These are phyloP conservation scores for Porphyrellus cyaneotinctus DNA, from an alignment of 768 basidiomycete species.

Conservation along the genomic window DNA sequence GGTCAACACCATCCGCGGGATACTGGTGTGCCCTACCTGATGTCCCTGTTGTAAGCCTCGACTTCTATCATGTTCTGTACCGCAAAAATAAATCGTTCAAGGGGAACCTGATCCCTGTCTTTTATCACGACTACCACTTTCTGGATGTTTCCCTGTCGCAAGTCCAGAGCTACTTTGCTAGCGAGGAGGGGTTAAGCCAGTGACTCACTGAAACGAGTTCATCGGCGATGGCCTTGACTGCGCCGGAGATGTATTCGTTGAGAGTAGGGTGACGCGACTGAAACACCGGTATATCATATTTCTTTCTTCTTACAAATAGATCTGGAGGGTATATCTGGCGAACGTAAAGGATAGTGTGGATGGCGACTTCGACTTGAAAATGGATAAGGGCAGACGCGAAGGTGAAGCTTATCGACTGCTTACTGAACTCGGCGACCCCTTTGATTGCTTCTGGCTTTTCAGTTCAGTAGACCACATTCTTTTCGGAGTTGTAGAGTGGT, in stretches of 20 bases:
- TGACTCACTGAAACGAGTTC: slow-evolving; percentile 61
- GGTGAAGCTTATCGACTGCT: slow-evolving; percentile 19
- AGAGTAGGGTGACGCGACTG: slow-evolving; percentile 91
- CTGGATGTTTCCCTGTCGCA: slow-evolving; percentile 64
- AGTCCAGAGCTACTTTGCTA: not conserved
- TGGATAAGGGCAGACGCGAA: slow-evolving; percentile 4
- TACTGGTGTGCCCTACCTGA: slow-evolving; percentile 41
- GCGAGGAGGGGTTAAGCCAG: not conserved
- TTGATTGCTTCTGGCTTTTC: slow-evolving; percentile 50
- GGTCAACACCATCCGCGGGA: not conserved
- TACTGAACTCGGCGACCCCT: slow-evolving; percentile 71
- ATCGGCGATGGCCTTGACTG: slow-evolving; percentile 74
- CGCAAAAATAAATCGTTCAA: slow-evolving; percentile 91
- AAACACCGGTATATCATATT: slow-evolving; percentile 87
- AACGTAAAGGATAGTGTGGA: slow-evolving; percentile 89
- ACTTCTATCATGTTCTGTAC: slow-evolving; percentile 77
- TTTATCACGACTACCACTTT: slow-evolving; percentile 85
- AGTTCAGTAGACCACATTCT: slow-evolving; percentile 9
- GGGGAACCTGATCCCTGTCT: slow-evolving; percentile 67
- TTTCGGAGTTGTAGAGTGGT: not conserved
- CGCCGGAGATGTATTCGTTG: slow-evolving; percentile 86
- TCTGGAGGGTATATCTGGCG: slow-evolving; percentile 88
- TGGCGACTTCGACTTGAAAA: slow-evolving; percentile 83
- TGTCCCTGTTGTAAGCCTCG: slow-evolving; percentile 66
- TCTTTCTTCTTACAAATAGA: slow-evolving; percentile 81